Conservation (phyloP, 352 stramenopile genomes). For the Phytophthora sansomeana region DNA sequence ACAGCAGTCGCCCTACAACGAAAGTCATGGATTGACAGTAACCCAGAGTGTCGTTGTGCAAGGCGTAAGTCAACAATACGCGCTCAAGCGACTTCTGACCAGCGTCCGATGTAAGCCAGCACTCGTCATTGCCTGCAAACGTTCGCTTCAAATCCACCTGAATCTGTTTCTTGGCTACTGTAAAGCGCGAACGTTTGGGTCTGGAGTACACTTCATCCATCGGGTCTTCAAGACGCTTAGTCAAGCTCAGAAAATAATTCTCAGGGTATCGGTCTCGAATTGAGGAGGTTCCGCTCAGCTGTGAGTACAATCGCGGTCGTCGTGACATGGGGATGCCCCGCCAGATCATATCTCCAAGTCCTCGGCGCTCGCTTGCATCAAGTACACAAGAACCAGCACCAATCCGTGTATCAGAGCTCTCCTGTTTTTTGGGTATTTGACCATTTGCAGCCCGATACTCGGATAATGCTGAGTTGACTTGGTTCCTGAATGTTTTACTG, state of each 20-base stretch:
- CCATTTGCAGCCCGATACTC: not conserved
- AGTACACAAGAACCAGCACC: constrained; percentile 6
- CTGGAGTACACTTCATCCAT: constrained; percentile 25
- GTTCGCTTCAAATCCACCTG: constrained; percentile 74
- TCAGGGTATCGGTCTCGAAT: constrained; percentile 24
- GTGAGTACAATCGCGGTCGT: constrained; percentile 54
- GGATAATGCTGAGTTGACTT: not conserved
- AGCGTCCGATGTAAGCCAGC: constrained; percentile 59
- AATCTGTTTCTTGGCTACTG: constrained; percentile 58
- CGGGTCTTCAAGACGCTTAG: constrained; percentile 31
- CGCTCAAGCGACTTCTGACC: constrained; percentile 63
- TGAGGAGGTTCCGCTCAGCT: constrained; percentile 48
- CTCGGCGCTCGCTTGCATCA: constrained; percentile 6
- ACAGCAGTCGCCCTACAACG: constrained; percentile 79
- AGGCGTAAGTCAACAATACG: constrained; percentile 80
- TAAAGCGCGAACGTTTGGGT: constrained; percentile 35
- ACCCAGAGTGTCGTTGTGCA: constrained; percentile 79
- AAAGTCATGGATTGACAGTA: constrained; percentile 94
- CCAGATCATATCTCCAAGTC: constrained; percentile 51
- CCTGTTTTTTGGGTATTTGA: not conserved
- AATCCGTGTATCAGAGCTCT: not conserved
- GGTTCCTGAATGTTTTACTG: not conserved
- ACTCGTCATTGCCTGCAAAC: constrained; percentile 66
- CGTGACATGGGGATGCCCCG: constrained; percentile 53
- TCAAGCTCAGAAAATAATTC: constrained; percentile 50